Evolutionary conservation across 345 rosid genomes (phyloP).

Genomic region (Boechera stricta): DNA sequence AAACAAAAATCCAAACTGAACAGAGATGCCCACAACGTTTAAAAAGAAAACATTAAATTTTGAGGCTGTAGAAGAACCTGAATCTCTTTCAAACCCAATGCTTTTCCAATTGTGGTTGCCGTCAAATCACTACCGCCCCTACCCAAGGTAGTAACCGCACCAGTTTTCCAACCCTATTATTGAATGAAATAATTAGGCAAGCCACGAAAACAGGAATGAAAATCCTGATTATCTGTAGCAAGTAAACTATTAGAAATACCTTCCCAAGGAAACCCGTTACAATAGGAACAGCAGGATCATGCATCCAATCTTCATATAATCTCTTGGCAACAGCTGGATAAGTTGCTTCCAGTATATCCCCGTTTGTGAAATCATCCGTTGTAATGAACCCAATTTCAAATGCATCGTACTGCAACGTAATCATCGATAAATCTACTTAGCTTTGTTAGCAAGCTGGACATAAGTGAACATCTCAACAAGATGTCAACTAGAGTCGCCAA

Average conservation of each 20-base stretch:
- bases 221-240: constrained; percentile 18
- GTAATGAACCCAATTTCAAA: constrained; percentile 93
- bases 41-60: background rate
- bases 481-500: constrained; percentile 18
- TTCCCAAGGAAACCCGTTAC: constrained; percentile 98
- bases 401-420: constrained; percentile 87
- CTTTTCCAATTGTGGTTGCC: constrained; percentile 97
- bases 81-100: constrained; percentile 90
- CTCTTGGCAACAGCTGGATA: constrained; percentile 96
- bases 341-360: constrained; percentile 95
- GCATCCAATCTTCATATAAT: constrained; percentile 74
- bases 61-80: constrained; percentile 62
- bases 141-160: constrained; percentile 94
- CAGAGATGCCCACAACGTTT: constrained; percentile 14
- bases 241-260: constrained; percentile 50
- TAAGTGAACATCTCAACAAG: constrained; percentile 16
- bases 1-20: constrained; percentile 29
- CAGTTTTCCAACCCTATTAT: constrained; percentile 88
- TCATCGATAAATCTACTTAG: constrained; percentile 14
- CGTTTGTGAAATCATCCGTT: constrained; percentile 98
- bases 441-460: constrained; percentile 9
- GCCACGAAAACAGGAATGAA: background rate
- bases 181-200: constrained; percentile 20
- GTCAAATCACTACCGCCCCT: constrained; percentile 99
- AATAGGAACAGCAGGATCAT: constrained; percentile 88